Evolutionary conservation across 192 early-diverging fungal species (phyloP).

Genomic region (Geranomyces michiganensis): DNA sequence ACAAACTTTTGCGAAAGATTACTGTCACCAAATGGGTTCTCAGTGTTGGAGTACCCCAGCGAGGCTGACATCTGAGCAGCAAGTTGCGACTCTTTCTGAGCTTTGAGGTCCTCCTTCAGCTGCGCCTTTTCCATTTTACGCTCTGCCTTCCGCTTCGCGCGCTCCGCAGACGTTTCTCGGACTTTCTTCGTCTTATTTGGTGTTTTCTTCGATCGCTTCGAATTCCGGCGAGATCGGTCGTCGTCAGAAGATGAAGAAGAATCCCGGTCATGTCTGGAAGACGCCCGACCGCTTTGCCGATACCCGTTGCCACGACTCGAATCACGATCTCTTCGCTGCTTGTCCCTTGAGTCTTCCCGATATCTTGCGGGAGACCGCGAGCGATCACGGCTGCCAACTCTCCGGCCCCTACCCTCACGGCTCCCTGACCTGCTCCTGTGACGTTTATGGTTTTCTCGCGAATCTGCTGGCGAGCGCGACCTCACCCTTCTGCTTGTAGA

Average conservation of each 20-base stretch:
- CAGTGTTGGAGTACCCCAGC: constrained; percentile 68
- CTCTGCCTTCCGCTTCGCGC: constrained; percentile 29
- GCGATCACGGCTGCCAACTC: no score
- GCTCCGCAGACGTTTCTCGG: constrained; percentile 34
- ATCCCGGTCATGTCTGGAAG: no score
- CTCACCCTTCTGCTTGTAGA: no score
- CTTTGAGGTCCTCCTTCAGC: constrained; percentile 49
- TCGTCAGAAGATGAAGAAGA: background rate
- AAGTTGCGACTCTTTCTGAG: constrained; percentile 52
- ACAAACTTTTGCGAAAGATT: constrained; percentile 85
- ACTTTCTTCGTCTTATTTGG: constrained; percentile 21
- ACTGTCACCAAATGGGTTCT: constrained; percentile 81
- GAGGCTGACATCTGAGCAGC: constrained; percentile 50
- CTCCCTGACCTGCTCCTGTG: no score
- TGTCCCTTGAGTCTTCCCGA: no score
- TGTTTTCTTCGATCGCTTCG: constrained; percentile 8
- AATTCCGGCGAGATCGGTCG: background rate
- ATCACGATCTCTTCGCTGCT: no score
- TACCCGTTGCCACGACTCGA: no score
- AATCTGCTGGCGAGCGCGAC: no score
- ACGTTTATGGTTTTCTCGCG: no score
- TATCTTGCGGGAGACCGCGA: no score
- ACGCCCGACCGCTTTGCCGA: no score
- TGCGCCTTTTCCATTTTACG: constrained; percentile 36
- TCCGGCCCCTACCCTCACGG: no score